Percentiles rank a stretch among this genome's conserved stretches.
These are phyloP conservation scores for Zygosaccharomyces gambellarensis DNA, from an alignment of 805 yeast species.

Conservation along the genomic window DNA sequence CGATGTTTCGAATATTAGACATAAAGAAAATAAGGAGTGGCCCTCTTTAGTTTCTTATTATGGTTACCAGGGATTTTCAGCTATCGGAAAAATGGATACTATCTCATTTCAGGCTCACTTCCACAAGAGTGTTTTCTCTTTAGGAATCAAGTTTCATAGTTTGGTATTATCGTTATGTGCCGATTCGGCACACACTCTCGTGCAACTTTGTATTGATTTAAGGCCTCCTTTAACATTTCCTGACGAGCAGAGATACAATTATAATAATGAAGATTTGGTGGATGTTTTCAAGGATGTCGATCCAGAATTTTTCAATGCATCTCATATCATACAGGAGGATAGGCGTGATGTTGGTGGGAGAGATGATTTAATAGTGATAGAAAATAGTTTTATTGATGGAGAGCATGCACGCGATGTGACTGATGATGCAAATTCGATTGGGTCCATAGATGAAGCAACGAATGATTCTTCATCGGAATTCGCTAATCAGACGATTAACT, in stretches of 20 bases:
- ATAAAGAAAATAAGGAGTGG: slow-evolving; percentile 16
- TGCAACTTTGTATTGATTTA: slow-evolving; percentile 65
- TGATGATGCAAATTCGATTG: background rate
- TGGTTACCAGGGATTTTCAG: slow-evolving; percentile 27
- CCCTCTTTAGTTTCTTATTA: slow-evolving; percentile 17
- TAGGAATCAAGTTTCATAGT: slow-evolving; percentile 47
- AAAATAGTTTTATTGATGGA: slow-evolving; percentile 17
- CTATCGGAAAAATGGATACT: slow-evolving; percentile 22
- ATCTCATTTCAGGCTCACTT: slow-evolving; percentile 1
- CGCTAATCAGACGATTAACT: slow-evolving; percentile 2
- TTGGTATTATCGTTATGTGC: slow-evolving; percentile 63
- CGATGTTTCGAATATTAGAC: slow-evolving; percentile 41
- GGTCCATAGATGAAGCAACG: slow-evolving; percentile 1
- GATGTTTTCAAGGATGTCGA: slow-evolving; percentile 42
- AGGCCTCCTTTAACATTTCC: slow-evolving; percentile 60
- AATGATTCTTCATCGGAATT: slow-evolving; percentile 9
- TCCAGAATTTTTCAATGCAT: slow-evolving; percentile 21
- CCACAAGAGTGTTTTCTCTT: slow-evolving; percentile 35
- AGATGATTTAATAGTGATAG: slow-evolving; percentile 15
- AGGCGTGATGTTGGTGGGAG: slow-evolving; percentile 23
- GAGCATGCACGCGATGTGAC: background rate
- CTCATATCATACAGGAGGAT: slow-evolving; percentile 8
- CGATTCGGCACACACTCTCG: slow-evolving; percentile 71
- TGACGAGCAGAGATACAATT: slow-evolving; percentile 55
- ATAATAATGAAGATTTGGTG: slow-evolving; percentile 25